Base-by-base conservation (phyloP, 441 rosid species). In the Raphanus hybrid region DNA sequence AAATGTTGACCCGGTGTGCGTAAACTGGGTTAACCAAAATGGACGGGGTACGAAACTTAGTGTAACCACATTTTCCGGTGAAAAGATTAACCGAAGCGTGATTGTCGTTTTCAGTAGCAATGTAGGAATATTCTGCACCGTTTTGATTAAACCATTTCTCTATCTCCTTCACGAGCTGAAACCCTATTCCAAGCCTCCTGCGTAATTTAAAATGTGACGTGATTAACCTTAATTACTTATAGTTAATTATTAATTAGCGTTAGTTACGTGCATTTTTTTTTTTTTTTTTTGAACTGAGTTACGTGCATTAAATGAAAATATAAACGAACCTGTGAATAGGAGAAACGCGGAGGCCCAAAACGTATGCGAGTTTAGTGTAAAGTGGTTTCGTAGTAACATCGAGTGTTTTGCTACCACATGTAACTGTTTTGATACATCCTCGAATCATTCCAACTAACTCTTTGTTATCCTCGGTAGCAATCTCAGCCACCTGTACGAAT, bases 31-130 rank as follows among this genome's bases (percentile, higher is more conserved):
- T 95, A 78, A 95, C 97, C 59, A 95, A 86, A 78, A 93, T 79
- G 0, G 96, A 81, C 1, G 97, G 97, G 0, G 88, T 93, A 34
- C 99, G 99, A 81, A 95, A 95, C 82, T 85, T 84, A 18, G 94
- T 78, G 80, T 95, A 95, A 11, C 97, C 99, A 82, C 97, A 93
- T 88, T 91, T 90, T 23, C 78, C 81, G 75, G 92, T 91, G 84
- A 95, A 95, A 29, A 95, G 88, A 18, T 80, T 84, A 65, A 95
- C 89, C 6, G 96, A 95, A 37, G 99, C 89, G 12, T 77, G 64
- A 81, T 95, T 95, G 82, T 95, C 98, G 84, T 83, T 90, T 86
- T 95, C 99, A 2, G 98, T 93, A 3, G 99, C 99, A 0, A 95
- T 82, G 73, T 95, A 95, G 0, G 97, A 87, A 78, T 95, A 95